Percentiles rank a stretch among this genome's conserved stretches.
Conservation (phyloP, 2,329 filamentous ascomycete genomes). For the Aspergillus sp. region DNA sequence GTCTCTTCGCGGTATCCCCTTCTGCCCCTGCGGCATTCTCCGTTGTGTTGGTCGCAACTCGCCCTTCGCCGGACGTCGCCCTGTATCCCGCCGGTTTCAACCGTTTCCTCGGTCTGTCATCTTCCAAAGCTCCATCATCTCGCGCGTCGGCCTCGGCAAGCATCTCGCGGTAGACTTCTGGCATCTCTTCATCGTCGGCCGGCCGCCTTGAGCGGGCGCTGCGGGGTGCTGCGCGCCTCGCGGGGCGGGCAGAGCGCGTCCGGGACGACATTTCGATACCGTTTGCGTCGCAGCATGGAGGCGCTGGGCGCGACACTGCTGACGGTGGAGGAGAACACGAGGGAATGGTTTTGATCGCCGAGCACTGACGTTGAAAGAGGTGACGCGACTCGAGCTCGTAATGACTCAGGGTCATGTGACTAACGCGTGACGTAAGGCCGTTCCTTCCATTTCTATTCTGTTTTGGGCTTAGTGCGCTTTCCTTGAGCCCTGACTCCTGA, state of each 20-base stretch:
- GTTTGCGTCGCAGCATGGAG: slow-evolving; percentile 7
- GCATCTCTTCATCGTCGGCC: slow-evolving; percentile 31
- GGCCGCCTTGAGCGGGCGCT: slow-evolving; percentile 2
- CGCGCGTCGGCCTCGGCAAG: slow-evolving; percentile 45
- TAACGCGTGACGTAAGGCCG: background rate
- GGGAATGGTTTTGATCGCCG: background rate
- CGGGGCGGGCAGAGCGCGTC: slow-evolving; percentile 9
- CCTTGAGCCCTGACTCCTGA: no score
- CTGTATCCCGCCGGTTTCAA: slow-evolving; percentile 40
- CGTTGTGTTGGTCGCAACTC: slow-evolving; percentile 19
- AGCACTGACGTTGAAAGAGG: background rate
- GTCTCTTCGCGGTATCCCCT: slow-evolving; percentile 19
- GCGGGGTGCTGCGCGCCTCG: slow-evolving; percentile 4
- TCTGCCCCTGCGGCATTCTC: slow-evolving; percentile 11
- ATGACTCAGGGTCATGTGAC: background rate
- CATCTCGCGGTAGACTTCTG: slow-evolving; percentile 48
- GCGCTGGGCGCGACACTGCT: no score
- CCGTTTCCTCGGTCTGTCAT: slow-evolving; percentile 41
- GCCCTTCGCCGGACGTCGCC: slow-evolving; percentile 12
- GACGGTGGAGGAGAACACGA: background rate
- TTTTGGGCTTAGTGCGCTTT: background rate
- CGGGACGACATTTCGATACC: slow-evolving; percentile 10
- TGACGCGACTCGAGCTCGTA: background rate
- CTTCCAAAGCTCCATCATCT: slow-evolving; percentile 29
- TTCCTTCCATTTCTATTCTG: background rate